Percentiles rank a stretch among this genome's conserved stretches.
phyloP scores from a whole-genome alignment of 2,329 filamentous ascomycete species.

The Trichoderma sp. region DNA sequence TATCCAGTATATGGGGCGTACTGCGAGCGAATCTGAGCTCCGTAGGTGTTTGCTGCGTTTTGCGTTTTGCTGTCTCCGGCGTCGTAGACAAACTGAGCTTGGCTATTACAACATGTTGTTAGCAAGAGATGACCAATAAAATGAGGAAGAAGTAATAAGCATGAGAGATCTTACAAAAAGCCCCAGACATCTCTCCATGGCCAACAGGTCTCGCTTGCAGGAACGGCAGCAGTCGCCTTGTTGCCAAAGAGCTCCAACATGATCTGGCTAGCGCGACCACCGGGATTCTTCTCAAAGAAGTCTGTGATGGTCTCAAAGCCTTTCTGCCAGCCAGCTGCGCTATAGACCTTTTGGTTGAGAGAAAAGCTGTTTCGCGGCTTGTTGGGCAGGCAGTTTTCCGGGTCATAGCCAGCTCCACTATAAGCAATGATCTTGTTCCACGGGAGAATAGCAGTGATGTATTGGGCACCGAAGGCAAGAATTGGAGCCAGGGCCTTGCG shows the following conservation, averaged over 20 bases:
- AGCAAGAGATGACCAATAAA: background rate
- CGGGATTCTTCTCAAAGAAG: background rate
- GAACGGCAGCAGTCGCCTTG: background rate
- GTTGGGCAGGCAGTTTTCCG: background rate
- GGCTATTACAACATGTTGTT: background rate
- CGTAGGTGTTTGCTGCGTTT: background rate
- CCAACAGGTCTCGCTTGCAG: background rate
- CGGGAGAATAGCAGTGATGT: background rate
- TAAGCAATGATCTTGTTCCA: background rate
- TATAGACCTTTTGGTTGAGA: slow-evolving; percentile 17
- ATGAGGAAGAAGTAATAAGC: too few relatives aligned
- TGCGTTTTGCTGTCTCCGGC: background rate
- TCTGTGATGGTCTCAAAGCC: slow-evolving; percentile 9
- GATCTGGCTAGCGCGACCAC: background rate
- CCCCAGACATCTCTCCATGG: slow-evolving; percentile 15
- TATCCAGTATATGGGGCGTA: slow-evolving; percentile 1
- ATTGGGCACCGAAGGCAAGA: background rate
- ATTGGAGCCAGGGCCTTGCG: slow-evolving; percentile 5
- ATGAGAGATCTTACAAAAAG: slow-evolving; percentile 12
- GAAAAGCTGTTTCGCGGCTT: slow-evolving; percentile 5
- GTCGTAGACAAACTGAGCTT: background rate
- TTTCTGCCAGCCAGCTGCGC: background rate
- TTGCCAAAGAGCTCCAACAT: slow-evolving; percentile 12
- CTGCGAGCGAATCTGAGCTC: background rate
- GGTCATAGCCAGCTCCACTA: background rate